Evolutionary conservation across 805 yeast species (phyloP).

Genomic region (Candida caryicola): DNA sequence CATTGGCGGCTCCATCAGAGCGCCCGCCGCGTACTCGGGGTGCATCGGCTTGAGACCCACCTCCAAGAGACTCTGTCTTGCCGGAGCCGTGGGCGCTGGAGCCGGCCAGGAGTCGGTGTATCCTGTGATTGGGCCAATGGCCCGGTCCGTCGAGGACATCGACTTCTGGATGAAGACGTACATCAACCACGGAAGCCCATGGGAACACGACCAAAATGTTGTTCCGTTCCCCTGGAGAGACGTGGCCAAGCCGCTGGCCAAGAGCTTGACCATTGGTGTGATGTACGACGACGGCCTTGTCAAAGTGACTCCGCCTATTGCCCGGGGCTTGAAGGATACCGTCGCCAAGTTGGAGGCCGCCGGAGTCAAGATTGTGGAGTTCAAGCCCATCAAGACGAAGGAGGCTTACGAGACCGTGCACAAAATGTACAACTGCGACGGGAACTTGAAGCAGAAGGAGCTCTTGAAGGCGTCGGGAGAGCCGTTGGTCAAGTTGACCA

Average conservation of each 20-base stretch:
- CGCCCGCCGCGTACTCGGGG: constrained; percentile 66
- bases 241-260: constrained; percentile 38
- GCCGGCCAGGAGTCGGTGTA: constrained; percentile 65
- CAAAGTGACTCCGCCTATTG: constrained; percentile 64
- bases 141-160: constrained; percentile 62
- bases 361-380: constrained; percentile 55
- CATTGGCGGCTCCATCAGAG: constrained; percentile 69
- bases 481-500: constrained; percentile 61
- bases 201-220: constrained; percentile 50
- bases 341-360: constrained; percentile 55
- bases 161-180: constrained; percentile 65
- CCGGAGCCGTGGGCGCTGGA: constrained; percentile 52
- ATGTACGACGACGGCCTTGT: constrained; percentile 64
- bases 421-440: constrained; percentile 62
- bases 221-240: constrained; percentile 54
- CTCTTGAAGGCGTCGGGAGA: constrained; percentile 62
- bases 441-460: constrained; percentile 55
- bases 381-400: constrained; percentile 56
- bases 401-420: constrained; percentile 59
- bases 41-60: constrained; percentile 63
- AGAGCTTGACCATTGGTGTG: constrained; percentile 55
- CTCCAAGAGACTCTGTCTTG: constrained; percentile 45
- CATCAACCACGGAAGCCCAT: constrained; percentile 62
- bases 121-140: constrained; percentile 67
- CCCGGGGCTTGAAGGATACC: constrained; percentile 49